These are phyloP conservation scores for Penicillium dipodomyicola DNA, from an alignment of 495 filamentous ascomycete genomes.

Conservation along the genomic window DNA sequence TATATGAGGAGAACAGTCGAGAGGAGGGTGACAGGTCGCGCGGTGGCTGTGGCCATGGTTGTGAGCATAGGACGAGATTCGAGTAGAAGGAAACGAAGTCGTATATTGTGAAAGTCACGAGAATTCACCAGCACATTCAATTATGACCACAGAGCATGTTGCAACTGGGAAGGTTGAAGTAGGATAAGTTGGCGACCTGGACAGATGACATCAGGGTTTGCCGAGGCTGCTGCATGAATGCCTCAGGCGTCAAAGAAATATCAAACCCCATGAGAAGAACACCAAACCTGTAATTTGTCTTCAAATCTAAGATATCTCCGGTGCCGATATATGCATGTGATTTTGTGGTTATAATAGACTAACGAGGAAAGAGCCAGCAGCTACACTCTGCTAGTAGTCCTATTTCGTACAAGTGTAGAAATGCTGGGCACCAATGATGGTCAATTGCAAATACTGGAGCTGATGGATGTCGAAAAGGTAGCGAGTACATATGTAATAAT, in stretches of 20 bases:
- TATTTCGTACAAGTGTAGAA: too few relatives aligned
- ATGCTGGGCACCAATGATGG: too few relatives aligned
- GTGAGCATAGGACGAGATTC: background rate
- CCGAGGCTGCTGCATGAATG: constrained; percentile 6
- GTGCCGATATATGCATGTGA: too few relatives aligned
- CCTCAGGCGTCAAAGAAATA: background rate
- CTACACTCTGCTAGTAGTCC: too few relatives aligned
- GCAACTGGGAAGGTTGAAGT: constrained; percentile 4
- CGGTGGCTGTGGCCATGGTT: constrained; percentile 26
- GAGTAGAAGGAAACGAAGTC: background rate
- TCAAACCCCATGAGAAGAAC: too few relatives aligned
- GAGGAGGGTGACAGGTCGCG: constrained; percentile 23
- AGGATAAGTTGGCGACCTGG: constrained; percentile 4
- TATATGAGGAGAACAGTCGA: constrained; percentile 58
- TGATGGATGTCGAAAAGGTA: too few relatives aligned
- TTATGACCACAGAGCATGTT: background rate
- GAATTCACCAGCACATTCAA: background rate
- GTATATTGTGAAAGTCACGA: background rate
- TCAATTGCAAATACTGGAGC: too few relatives aligned
- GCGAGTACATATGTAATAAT: too few relatives aligned
- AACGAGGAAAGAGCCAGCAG: too few relatives aligned
- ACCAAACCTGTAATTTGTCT: too few relatives aligned
- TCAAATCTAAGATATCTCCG: too few relatives aligned
- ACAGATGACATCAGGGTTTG: constrained; percentile 12
- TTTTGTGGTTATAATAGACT: too few relatives aligned